Evolutionary conservation across 257 asterid species (phyloP).

Genomic region (Primulina huaijiensis): DNA sequence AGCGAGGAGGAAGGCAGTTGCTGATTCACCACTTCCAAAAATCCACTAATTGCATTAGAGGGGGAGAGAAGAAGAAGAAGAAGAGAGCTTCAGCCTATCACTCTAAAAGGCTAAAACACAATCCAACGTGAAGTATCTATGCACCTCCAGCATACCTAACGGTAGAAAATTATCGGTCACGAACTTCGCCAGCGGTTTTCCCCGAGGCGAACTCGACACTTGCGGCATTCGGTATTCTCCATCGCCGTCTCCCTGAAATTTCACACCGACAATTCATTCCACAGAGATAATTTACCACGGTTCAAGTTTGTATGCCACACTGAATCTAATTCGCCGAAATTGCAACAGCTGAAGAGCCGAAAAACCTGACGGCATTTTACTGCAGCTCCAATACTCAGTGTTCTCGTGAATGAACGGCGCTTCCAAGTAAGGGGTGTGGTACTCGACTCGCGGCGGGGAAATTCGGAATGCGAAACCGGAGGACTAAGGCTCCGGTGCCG

Average conservation of each 20-base stretch:
- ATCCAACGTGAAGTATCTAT: background rate
- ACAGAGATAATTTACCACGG: background rate
- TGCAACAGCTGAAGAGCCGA: background rate
- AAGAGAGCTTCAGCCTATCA: too few relatives aligned
- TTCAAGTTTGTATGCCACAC: background rate
- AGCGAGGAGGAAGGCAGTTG: too few relatives aligned
- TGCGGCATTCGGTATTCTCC: slow-evolving; percentile 33
- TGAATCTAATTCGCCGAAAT: background rate
- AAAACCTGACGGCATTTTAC: slow-evolving; percentile 44
- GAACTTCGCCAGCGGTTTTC: slow-evolving; percentile 42
- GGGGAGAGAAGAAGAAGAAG: too few relatives aligned
- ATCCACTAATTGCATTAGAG: background rate
- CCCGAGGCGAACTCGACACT: slow-evolving; percentile 36
- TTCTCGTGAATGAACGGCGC: slow-evolving; percentile 34
- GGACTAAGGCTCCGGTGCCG: slow-evolving; percentile 20
- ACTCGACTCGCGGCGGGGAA: slow-evolving; percentile 16
- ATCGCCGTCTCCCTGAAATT: slow-evolving; percentile 48
- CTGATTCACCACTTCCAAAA: background rate
- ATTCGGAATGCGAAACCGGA: slow-evolving; percentile 12
- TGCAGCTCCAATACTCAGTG: slow-evolving; percentile 40
- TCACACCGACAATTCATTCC: too few relatives aligned
- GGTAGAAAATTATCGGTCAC: slow-evolving; percentile 74
- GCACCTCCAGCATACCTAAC: slow-evolving; percentile 42
- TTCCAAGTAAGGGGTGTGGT: slow-evolving; percentile 23
- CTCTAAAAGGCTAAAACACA: too few relatives aligned